These are phyloP conservation scores for Keithomyces neogunnii DNA, from an alignment of 2,329 filamentous ascomycete species.

Conservation along the genomic window DNA sequence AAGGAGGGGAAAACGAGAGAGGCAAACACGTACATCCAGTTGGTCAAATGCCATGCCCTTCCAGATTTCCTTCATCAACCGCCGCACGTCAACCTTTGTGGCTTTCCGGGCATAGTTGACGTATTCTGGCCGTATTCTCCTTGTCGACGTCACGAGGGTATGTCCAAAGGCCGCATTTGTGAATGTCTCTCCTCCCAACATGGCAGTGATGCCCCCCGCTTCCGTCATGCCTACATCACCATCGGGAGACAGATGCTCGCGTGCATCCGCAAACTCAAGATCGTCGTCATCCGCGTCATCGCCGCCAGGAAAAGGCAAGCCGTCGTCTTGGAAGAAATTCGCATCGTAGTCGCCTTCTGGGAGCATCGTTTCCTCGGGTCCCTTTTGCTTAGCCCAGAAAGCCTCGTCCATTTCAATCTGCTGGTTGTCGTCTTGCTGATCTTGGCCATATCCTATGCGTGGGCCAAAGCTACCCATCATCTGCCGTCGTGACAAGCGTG, in stretches of 20 bases:
- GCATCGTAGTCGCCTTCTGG: slow-evolving; percentile 82
- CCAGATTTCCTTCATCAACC: slow-evolving; percentile 64
- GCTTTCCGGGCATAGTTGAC: slow-evolving; percentile 63
- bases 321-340: slow-evolving; percentile 93
- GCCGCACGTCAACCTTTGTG: slow-evolving; percentile 62
- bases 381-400: slow-evolving; percentile 79
- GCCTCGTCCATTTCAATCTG: slow-evolving; percentile 86
- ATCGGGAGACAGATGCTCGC: slow-evolving; percentile 69
- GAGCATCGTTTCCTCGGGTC: slow-evolving; percentile 48
- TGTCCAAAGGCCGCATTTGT: slow-evolving; percentile 51
- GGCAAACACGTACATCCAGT: slow-evolving; percentile 35
- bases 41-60: slow-evolving; percentile 53
- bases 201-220: slow-evolving; percentile 39
- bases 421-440: slow-evolving; percentile 40
- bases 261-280: slow-evolving; percentile 68
- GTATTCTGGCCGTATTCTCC: slow-evolving; percentile 57
- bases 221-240: slow-evolving; percentile 37
- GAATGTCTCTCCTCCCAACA: slow-evolving; percentile 42
- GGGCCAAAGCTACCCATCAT: slow-evolving; percentile 34
- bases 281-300: slow-evolving; percentile 58
- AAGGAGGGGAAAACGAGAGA: background rate
- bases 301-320: slow-evolving; percentile 57
- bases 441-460: slow-evolving; percentile 33
- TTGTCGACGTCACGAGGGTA: slow-evolving; percentile 56
- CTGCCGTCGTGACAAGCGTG: slow-evolving; percentile 64